Evolutionary conservation across 352 stramenopile species (phyloP), one percentile per base, ranked within the genome.

Genomic region (Phytophthora pinifolia): DNA sequence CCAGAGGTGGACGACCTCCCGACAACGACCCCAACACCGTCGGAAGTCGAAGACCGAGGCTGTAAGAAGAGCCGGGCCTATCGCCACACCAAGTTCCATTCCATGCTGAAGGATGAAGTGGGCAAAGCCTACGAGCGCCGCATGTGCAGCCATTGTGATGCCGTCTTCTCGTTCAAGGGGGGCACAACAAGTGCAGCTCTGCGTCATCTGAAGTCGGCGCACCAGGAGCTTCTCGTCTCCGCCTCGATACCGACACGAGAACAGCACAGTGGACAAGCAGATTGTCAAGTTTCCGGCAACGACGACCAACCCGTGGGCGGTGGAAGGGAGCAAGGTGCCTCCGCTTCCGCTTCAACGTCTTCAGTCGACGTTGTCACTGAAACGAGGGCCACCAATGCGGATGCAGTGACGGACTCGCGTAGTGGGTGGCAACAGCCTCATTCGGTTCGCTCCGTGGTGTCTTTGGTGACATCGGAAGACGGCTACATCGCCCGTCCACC

Each of bases 161-260:
- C 61, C 3, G 54, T 65, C 8, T 85, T 85, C 59, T 81, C 75
- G 18, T 83, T 85, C 54, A 73, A 70, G 44, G 63, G 66, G 37
- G 70, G 75, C 29, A 85, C 75, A 3, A 85, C 75, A 1, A 85
- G 75, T 55, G 60, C 72, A 2, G 64, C 72, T 22, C 48, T 85
- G 61, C 70, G 75, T 1, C 75, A 85, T 32, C 30, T 85, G n/a
- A 81, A 75, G 57, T 55, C 63, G 17, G 22, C 56, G 30, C 74
- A 85, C 31, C 55, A 58, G 0, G 63, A 71, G 20, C 51, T 52
- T 2, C 10, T 71, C 20, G 8, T 51, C 25, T n/a, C 20, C 20
- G 20, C 20, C 20, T 22, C 4, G 22, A 27, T 27, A 27, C 22
- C 22, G 22, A 27, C 22, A 27, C 22, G 22, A 27, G 22, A 27